Base-by-base conservation (phyloP, 2,329 filamentous ascomycete genomes). In the Emmonsiellopsis sp. region DNA sequence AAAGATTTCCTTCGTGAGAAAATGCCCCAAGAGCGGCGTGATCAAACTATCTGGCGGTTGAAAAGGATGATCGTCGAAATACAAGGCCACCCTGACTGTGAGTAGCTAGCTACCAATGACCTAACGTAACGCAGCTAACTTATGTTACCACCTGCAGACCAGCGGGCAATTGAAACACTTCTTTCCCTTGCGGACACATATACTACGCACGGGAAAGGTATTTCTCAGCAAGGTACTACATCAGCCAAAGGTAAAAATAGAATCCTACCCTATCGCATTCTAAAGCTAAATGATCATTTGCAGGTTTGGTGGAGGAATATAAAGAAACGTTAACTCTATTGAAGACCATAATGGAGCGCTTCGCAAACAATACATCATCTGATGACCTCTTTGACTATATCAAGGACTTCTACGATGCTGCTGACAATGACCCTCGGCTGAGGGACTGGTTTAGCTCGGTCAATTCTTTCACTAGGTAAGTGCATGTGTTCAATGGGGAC, bases 31-130 rank as follows among this genome's bases (percentile, higher is more conserved):
- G 91, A 97, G 70, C 89, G 93, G 56, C 89, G 91, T 56, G 90
- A 97, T 6, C 90, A 95, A 76, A 85, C 85, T 53, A 85, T 96
- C 63, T 95, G 84, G 81, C 87, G 93, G 39, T 74, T 98, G 60
- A 98, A 92, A 83, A 97, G 97, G 82, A 95, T 97, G 87, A 76
- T 98, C 40, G 84, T 96, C 45, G 93, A 98, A 72, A 90, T 95
- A 63, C 93, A 98, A 74, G 88, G 92, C 53, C 93, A 97, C 66
- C 82, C 88, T 55, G 92, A 98, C 64, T 98, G 81, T 83, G 71
- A 68, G 78, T 72, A 11, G 14, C 33, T 11, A 5, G n/a, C 9
- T 33, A 14, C 1, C 45, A 11, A 39, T 11, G 11, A 17, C 8
- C 39, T 14, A 14, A n/a, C 36, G 34, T 13, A 40, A 32, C 33